phyloP scores from a whole-genome alignment of 345 rosid species.

The Aurinia saxatilis region DNA sequence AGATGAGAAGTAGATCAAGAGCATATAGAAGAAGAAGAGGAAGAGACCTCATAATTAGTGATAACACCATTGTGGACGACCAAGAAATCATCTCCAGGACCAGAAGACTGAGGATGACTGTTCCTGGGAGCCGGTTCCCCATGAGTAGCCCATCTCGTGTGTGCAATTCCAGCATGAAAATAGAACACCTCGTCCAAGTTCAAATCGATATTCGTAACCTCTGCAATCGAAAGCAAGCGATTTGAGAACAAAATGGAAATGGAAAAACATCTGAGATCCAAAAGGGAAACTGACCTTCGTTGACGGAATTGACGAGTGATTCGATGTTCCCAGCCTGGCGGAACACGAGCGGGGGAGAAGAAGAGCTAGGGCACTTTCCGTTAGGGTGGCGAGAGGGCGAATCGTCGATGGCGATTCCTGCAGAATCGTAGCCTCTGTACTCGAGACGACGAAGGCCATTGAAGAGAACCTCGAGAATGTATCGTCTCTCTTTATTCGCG shows the following conservation, averaged over 20 bases:
- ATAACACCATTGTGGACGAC: constrained; percentile 93
- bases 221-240: constrained; percentile 30
- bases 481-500: constrained; percentile 59
- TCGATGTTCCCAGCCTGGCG: constrained; percentile 94
- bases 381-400: constrained; percentile 24
- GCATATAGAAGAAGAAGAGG: not conserved
- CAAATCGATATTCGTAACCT: constrained; percentile 51
- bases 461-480: constrained; percentile 83
- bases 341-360: constrained; percentile 54
- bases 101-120: constrained; percentile 88
- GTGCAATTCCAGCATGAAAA: constrained; percentile 93
- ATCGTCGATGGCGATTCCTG: constrained; percentile 80
- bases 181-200: constrained; percentile 63
- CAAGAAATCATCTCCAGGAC: constrained; percentile 75
- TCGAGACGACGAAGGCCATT: constrained; percentile 96
- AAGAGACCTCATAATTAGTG: constrained; percentile 79
- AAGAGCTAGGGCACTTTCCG: constrained; percentile 10
- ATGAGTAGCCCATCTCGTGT: constrained; percentile 97
- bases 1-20: not conserved
- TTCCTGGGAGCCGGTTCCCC: constrained; percentile 94
- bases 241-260: not conserved
- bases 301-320: constrained; percentile 87
- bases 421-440: constrained; percentile 93
- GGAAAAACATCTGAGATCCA: constrained; percentile 14
- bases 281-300: constrained; percentile 45